phyloP scores from a whole-genome alignment of 169 alveolate species.

The Neospora caninum region DNA sequence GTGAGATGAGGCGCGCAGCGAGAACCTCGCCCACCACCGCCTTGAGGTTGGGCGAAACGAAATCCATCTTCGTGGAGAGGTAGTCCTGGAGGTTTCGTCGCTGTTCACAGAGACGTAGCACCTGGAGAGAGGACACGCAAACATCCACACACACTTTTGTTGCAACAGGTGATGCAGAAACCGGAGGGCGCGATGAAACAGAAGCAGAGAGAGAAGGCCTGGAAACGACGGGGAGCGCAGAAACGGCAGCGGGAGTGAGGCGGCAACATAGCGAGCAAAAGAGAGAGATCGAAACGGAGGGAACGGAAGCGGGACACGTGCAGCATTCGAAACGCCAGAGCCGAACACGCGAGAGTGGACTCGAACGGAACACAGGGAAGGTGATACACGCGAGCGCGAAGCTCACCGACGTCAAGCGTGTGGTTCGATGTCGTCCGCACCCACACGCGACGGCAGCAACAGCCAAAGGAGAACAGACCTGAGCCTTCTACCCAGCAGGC shows the following conservation, averaged over 20 bases:
- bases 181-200: neutral
- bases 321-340: too few species aligned
- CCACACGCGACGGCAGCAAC: too few species aligned
- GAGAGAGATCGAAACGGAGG: neutral
- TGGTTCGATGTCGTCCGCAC: too few species aligned
- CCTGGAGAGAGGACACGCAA: conserved; percentile 36
- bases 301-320: neutral
- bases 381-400: neutral
- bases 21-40: conserved; percentile 98
- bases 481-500: too few species aligned
- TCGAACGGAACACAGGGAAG: too few species aligned
- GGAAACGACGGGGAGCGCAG: neutral
- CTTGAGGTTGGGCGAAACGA: conserved; percentile 98
- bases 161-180: neutral
- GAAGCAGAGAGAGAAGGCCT: neutral
- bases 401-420: too few species aligned
- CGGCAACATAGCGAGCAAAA: neutral
- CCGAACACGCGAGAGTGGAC: neutral
- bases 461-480: too few species aligned
- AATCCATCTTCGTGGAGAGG: conserved; percentile 89
- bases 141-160: neutral
- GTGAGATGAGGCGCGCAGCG: conserved; percentile 99
- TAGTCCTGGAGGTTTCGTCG: conserved; percentile 75
- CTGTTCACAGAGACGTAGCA: conserved; percentile 64
- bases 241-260: too few species aligned